Percentiles rank a stretch among this genome's conserved stretches.
These are phyloP conservation scores for Amborella trichopoda DNA, from an alignment of 164 flowering plant genomes.

Conservation along the genomic window DNA sequence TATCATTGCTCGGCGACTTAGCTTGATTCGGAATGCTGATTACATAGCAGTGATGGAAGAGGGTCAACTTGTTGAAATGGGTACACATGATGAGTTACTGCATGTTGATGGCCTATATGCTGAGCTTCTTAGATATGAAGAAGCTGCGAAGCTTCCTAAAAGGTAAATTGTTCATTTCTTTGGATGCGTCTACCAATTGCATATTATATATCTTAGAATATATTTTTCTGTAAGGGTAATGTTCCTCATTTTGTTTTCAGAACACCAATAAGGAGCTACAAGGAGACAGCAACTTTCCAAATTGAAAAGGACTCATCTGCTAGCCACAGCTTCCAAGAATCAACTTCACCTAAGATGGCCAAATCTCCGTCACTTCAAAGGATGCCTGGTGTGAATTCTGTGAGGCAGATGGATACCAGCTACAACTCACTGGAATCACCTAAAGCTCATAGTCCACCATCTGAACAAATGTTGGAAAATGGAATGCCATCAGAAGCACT, in stretches of 20 bases:
- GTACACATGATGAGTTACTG: slow-evolving; percentile 90
- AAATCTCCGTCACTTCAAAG: slow-evolving; percentile 94
- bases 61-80: slow-evolving; percentile 98
- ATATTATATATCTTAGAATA: too few relatives aligned
- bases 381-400: slow-evolving; percentile 33
- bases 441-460: slow-evolving; percentile 54
- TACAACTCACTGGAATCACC: slow-evolving; percentile 68
- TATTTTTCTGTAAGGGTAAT: neutral
- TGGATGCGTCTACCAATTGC: too few relatives aligned
- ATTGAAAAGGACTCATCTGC: slow-evolving; percentile 80
- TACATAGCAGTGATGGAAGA: slow-evolving; percentile 99
- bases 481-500: slow-evolving; percentile 39
- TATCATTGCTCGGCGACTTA: slow-evolving; percentile 86
- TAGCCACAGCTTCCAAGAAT: slow-evolving; percentile 60
- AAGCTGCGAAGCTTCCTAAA: slow-evolving; percentile 32
- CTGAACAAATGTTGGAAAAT: slow-evolving; percentile 69
- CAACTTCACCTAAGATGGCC: slow-evolving; percentile 75
- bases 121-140: slow-evolving; percentile 68
- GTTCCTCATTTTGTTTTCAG: slow-evolving; percentile 17
- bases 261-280: slow-evolving; percentile 64
- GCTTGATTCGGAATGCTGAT: slow-evolving; percentile 93
- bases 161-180: slow-evolving; percentile 19
- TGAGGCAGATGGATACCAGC: slow-evolving; percentile 33
- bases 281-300: slow-evolving; percentile 61
- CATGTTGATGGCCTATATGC: slow-evolving; percentile 73